Base-by-base conservation (phyloP, 495 filamentous ascomycete species). In the Daldinia bambusicola region DNA sequence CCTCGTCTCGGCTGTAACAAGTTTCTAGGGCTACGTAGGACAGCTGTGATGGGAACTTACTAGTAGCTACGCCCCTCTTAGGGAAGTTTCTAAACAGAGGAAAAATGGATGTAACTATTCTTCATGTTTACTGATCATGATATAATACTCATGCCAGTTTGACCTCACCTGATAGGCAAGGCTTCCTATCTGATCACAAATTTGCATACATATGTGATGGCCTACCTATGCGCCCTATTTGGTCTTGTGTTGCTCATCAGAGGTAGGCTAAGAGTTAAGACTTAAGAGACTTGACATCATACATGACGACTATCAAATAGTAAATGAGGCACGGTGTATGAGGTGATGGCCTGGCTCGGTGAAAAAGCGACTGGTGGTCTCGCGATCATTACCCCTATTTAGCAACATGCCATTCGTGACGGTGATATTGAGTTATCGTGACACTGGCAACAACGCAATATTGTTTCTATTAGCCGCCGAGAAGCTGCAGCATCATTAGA, bases 1-100 rank as follows among this genome's bases (percentile, higher is more conserved):
- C 60, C 56, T 72, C 60, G 41, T 36, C 31, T 68, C 65, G 65
- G 61, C 51, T 65, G 65, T 59, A 61, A 64, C 60, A 38, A 48
- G 62, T 55, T 48, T 51, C 38, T 60, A 37, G 58, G 63, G 32
- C 43, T 34, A n/a, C 55, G 56, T 43, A 57, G 37, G 22, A 72
- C 55, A 34, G 36, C 41, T 41, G 65, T 51, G 63, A 64, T 48
- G 38, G 4, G 10, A 61, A 36, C 50, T 26, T 26, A 26, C 26
- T 26, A 26, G 26, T 58, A 43, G 34, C 55, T 36, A 48, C 18
- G 31, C 26, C 70, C 61, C 61, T 61, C 26, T 55, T 50, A 22
- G 58, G 37, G 40, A 50, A 31, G 34, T 63, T 34, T 40, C 55
- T 32, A 63, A 50, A 60, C 53, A 63, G 20, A 48, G 43, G 5